A percentile compares a stretch with the other conserved stretches of the same genome.
Conservation (phyloP, 768 basidiomycete species). For the Auriscalpium vulgare region DNA sequence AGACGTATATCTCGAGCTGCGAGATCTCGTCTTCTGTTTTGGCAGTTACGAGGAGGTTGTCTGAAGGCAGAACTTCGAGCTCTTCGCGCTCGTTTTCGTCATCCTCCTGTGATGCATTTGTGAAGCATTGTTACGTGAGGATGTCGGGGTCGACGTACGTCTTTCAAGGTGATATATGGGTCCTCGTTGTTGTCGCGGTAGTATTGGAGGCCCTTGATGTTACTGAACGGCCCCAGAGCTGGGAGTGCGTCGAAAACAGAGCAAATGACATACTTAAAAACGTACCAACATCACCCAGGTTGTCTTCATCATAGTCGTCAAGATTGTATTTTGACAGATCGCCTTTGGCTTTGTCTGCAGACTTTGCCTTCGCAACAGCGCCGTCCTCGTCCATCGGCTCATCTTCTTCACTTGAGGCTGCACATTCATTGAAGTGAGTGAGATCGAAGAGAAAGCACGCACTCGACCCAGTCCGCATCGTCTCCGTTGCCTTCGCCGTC, state of each 20-base stretch:
- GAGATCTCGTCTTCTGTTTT: constrained; percentile 97
- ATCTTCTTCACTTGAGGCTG: constrained; percentile 34
- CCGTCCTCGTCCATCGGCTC: constrained; percentile 53
- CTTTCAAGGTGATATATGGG: constrained; percentile 94
- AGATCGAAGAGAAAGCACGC: constrained; percentile 31
- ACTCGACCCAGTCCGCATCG: constrained; percentile 77
- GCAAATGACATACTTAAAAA: not conserved
- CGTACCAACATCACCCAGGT: constrained; percentile 36
- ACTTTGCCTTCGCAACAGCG: constrained; percentile 30
- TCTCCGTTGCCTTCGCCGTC: constrained; percentile 40
- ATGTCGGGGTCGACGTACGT: constrained; percentile 40
- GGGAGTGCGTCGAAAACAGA: not conserved
- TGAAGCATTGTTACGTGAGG: not conserved
- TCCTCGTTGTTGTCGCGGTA: constrained; percentile 90
- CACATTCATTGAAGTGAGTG: constrained; percentile 25
- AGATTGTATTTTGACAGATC: constrained; percentile 85
- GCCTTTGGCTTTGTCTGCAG: constrained; percentile 21
- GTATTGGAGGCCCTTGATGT: constrained; percentile 90
- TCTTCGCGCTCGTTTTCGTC: constrained; percentile 83
- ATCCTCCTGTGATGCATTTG: constrained; percentile 39
- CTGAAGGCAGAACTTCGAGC: constrained; percentile 80
- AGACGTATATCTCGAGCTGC: constrained; percentile 92
- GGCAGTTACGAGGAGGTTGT: constrained; percentile 87
- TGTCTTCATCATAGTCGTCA: constrained; percentile 81
- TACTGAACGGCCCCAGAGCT: constrained; percentile 82